Evolutionary conservation across 2,329 filamentous ascomycete species (phyloP).

Genomic region (Ophiosphaerella herpotricha): DNA sequence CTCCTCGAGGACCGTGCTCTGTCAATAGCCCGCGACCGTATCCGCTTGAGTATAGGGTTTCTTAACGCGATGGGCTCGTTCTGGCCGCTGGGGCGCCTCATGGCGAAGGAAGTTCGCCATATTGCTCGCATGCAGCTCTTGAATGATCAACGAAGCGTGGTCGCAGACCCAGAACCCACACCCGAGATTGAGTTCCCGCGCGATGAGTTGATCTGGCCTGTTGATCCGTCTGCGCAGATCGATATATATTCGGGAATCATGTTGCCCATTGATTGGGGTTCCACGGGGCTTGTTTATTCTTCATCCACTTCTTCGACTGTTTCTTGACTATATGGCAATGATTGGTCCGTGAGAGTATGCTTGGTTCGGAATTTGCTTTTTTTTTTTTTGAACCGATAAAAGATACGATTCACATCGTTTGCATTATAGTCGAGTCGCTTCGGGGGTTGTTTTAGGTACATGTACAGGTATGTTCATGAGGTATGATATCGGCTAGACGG

Average conservation of each 20-base stretch:
- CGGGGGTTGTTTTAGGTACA: too few relatives aligned
- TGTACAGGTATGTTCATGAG: too few relatives aligned
- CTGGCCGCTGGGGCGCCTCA: slow-evolving; percentile 72
- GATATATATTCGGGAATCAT: slow-evolving; percentile 41
- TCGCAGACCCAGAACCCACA: slow-evolving; percentile 12
- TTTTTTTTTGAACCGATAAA: too few relatives aligned
- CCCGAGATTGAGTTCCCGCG: slow-evolving; percentile 32
- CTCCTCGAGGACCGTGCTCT: slow-evolving; percentile 58
- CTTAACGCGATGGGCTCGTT: slow-evolving; percentile 68
- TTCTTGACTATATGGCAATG: slow-evolving; percentile 1
- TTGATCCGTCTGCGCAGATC: slow-evolving; percentile 33
- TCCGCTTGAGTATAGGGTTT: slow-evolving; percentile 77
- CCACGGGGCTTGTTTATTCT: slow-evolving; percentile 12
- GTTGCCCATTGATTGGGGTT: slow-evolving; percentile 29
- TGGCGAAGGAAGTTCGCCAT: slow-evolving; percentile 73
- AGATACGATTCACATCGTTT: too few relatives aligned
- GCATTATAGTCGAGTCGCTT: too few relatives aligned
- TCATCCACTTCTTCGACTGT: slow-evolving; percentile 15
- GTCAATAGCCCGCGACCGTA: slow-evolving; percentile 70
- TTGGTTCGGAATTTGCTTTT: too few relatives aligned
- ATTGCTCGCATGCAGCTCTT: slow-evolving; percentile 71
- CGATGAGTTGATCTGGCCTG: slow-evolving; percentile 36
- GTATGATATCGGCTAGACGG: too few relatives aligned
- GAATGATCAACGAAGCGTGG: slow-evolving; percentile 10
- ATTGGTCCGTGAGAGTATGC: background rate